These are phyloP conservation scores for Globisporangium sylvaticum DNA, from an alignment of 352 stramenopile species.

Conservation along the genomic window DNA sequence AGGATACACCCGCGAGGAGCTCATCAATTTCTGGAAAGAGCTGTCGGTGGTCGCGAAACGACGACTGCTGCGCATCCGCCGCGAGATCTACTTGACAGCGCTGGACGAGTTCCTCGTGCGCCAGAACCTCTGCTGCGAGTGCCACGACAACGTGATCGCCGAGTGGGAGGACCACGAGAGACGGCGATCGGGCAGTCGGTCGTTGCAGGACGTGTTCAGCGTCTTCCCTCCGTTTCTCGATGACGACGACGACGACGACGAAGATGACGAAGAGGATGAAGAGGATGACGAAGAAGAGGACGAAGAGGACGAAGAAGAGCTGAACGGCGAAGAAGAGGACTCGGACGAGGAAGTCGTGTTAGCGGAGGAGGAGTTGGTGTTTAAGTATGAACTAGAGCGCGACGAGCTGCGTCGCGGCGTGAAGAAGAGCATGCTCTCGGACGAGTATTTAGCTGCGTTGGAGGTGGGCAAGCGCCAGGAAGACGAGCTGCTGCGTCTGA, in stretches of 20 bases:
- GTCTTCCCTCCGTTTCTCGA: conserved; percentile 74
- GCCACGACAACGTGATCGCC: conserved; percentile 78
- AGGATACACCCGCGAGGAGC: conserved; percentile 64
- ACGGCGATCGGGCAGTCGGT: conserved; percentile 57
- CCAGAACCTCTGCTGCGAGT: conserved; percentile 79
- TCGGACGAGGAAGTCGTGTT: conserved; percentile 36
- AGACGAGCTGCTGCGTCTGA: conserved; percentile 66
- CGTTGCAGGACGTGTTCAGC: conserved; percentile 70
- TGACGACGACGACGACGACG: conserved; percentile 61
- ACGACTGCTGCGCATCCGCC: conserved; percentile 63
- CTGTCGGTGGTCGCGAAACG: conserved; percentile 60
- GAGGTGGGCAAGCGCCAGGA: conserved; percentile 65
- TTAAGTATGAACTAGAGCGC: conserved; percentile 69
- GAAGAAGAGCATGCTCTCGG: conserved; percentile 39
- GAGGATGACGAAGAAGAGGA: conserved; percentile 54
- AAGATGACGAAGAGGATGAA: conserved; percentile 50
- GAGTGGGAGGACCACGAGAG: conserved; percentile 80
- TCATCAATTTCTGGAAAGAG: conserved; percentile 82
- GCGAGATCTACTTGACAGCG: conserved; percentile 61
- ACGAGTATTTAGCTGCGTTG: conserved; percentile 61
- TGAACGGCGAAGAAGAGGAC: conserved; percentile 40
- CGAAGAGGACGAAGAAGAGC: conserved; percentile 29
- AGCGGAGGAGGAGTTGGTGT: conserved; percentile 62
- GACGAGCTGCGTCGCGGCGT: conserved; percentile 28
- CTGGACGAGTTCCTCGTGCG: conserved; percentile 74